phyloP scores from a whole-genome alignment of 805 yeast species.

The Cyberlindnera mycetangii region DNA sequence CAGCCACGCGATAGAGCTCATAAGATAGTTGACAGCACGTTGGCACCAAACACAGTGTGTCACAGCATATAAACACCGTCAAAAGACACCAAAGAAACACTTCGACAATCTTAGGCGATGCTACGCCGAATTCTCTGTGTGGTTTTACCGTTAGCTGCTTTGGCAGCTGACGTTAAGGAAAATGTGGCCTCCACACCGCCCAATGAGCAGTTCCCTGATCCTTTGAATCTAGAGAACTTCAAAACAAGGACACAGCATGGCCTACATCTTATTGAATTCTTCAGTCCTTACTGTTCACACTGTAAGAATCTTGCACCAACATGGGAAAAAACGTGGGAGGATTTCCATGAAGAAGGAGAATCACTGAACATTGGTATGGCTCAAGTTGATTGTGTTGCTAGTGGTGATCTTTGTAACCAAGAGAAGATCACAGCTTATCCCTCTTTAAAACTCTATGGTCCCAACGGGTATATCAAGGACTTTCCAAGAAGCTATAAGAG shows the following conservation, averaged over 20 bases:
- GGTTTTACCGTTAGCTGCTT: neutral
- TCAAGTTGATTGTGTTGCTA: conserved; percentile 82
- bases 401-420: conserved; percentile 79
- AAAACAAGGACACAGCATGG: conserved; percentile 47
- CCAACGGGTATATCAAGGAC: conserved; percentile 43
- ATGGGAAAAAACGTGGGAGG: conserved; percentile 68
- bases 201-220: conserved; percentile 41
- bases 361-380: conserved; percentile 50
- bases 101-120: no score
- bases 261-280: conserved; percentile 80
- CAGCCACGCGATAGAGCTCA: no score
- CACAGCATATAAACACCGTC: no score
- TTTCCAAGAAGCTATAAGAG: conserved; percentile 48
- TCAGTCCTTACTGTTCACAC: conserved; percentile 85
- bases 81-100: no score
- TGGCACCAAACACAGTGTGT: no score
- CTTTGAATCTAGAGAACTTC: conserved; percentile 49
- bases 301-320: conserved; percentile 76
- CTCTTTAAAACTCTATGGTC: conserved; percentile 63
- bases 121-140: neutral
- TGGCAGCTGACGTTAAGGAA: neutral
- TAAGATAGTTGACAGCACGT: no score
- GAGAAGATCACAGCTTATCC: conserved; percentile 72
- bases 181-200: neutral
- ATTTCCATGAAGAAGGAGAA: conserved; percentile 43